Evolutionary conservation across 768 basidiomycete genomes (phyloP).

Genomic region (Strobilomyces confusus): DNA sequence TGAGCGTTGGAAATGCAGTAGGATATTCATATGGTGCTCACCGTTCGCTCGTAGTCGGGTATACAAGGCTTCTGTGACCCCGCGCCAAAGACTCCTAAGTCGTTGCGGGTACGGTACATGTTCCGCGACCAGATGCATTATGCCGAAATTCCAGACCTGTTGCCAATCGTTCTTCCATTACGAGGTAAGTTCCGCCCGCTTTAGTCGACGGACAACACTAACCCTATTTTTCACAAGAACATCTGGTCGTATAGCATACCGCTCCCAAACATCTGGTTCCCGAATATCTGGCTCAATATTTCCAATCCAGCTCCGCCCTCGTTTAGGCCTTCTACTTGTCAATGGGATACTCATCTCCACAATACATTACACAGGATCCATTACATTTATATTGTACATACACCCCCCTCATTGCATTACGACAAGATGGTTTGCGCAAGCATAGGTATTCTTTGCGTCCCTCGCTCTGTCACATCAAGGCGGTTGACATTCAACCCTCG

Average conservation of each 20-base stretch:
- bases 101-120: slow-evolving; percentile 65
- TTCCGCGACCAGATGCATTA: slow-evolving; percentile 75
- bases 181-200: slow-evolving; percentile 49
- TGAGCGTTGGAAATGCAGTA: slow-evolving; percentile 23
- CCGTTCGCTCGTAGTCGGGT: slow-evolving; percentile 43
- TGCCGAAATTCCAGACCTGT: slow-evolving; percentile 70
- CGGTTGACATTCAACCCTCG: not conserved
- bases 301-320: not conserved
- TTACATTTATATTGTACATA: slow-evolving; percentile 27
- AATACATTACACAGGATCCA: slow-evolving; percentile 15
- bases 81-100: slow-evolving; percentile 67
- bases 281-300: slow-evolving; percentile 1
- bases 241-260: slow-evolving; percentile 23
- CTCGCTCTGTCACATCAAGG: slow-evolving; percentile 9
- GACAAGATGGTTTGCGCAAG: slow-evolving; percentile 8
- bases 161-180: slow-evolving; percentile 69
- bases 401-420: slow-evolving; percentile 22
- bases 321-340: not conserved
- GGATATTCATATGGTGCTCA: slow-evolving; percentile 2
- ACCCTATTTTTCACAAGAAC: slow-evolving; percentile 19
- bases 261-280: not conserved
- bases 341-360: slow-evolving; percentile 6
- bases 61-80: slow-evolving; percentile 91
- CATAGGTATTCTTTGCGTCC: slow-evolving; percentile 13
- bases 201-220: not conserved